Evolutionary conservation across 164 flowering plant species (phyloP).

Genomic region (Chloranthus sessilifolius): DNA sequence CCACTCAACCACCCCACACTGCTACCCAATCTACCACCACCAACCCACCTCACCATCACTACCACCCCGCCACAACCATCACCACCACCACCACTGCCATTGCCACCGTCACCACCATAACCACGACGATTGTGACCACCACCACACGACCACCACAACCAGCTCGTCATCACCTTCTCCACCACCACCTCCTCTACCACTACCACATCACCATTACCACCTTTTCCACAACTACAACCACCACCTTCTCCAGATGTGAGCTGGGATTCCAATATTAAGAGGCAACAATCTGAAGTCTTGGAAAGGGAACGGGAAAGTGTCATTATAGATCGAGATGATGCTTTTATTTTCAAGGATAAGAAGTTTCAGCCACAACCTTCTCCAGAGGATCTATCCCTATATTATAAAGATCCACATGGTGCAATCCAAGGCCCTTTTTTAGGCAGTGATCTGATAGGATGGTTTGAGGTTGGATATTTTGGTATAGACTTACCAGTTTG

Average conservation of each 20-base stretch:
- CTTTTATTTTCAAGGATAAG: constrained; percentile 11
- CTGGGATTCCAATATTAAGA: constrained; percentile 33
- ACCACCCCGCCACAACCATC: too few species aligned
- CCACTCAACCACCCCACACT: too few species aligned
- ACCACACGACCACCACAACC: too few species aligned
- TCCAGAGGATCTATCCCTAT: constrained; percentile 77
- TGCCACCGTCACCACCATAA: too few species aligned
- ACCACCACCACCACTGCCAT: too few species aligned
- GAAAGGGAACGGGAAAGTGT: constrained; percentile 54
- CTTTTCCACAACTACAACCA: too few species aligned
- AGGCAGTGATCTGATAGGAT: constrained; percentile 89
- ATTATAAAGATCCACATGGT: constrained; percentile 91
- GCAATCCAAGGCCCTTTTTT: constrained; percentile 90
- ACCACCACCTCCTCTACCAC: too few species aligned
- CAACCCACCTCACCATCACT: too few species aligned
- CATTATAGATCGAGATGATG: constrained; percentile 3
- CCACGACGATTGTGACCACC: too few species aligned
- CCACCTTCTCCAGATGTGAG: constrained; percentile 14
- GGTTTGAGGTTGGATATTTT: constrained; percentile 97
- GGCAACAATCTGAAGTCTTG: constrained; percentile 43
- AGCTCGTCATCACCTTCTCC: too few species aligned
- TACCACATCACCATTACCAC: too few species aligned
- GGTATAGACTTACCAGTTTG: constrained; percentile 88
- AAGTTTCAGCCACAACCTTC: constrained; percentile 37
- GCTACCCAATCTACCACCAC: too few species aligned